Evolutionary conservation across 306 rosid genomes (phyloP).

Genomic region (Senna tora): DNA sequence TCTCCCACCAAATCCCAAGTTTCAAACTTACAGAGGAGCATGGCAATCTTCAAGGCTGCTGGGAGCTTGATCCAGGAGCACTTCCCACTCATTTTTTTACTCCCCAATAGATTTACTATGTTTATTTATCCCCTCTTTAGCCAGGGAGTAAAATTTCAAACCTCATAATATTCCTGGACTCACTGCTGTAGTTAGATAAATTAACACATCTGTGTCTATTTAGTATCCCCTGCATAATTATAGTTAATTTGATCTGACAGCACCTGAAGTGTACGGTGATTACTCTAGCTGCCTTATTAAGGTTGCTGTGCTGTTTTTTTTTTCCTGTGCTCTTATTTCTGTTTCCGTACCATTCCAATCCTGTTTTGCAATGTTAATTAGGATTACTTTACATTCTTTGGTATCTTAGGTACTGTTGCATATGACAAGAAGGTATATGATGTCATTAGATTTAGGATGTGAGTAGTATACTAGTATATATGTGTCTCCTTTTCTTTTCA

Average conservation of each 20-base stretch:
- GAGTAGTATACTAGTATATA: no score
- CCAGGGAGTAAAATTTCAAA: constrained; percentile 26
- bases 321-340: constrained; percentile 23
- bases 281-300: constrained; percentile 29
- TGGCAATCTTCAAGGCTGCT: constrained; percentile 70
- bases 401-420: no score
- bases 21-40: constrained; percentile 69
- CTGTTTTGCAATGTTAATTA: constrained; percentile 13
- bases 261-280: constrained; percentile 25
- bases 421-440: no score
- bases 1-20: constrained; percentile 87
- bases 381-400: no score
- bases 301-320: constrained; percentile 33
- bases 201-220: constrained; percentile 23
- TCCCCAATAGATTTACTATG: constrained; percentile 19
- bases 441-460: no score
- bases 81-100: constrained; percentile 52
- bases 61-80: constrained; percentile 89
- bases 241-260: constrained; percentile 16
- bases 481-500: no score
- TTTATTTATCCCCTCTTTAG: constrained; percentile 27
- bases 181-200: constrained; percentile 31
- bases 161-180: constrained; percentile 27
- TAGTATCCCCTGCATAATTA: not conserved
- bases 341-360: constrained; percentile 20